phyloP scores from a whole-genome alignment of 441 rosid genomes.

The Syzygium syzygioides region DNA sequence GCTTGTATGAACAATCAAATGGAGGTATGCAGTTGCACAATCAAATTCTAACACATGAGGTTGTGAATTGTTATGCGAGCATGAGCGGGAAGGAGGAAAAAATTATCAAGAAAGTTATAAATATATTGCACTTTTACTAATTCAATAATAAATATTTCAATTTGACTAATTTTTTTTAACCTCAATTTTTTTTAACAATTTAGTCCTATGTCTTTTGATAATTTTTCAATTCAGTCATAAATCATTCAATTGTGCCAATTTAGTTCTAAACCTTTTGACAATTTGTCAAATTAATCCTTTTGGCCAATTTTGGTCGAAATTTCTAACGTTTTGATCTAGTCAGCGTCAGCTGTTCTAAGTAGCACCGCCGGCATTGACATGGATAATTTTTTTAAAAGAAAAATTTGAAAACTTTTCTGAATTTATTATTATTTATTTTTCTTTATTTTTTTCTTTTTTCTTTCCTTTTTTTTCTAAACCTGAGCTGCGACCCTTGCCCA shows the following conservation, averaged over 20 bases:
- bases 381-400: not conserved
- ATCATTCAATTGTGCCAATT: not conserved
- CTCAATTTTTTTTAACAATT: not conserved
- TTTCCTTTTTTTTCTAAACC: not conserved
- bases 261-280: not conserved
- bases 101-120: not conserved
- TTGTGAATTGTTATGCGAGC: too few relatives aligned
- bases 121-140: not conserved
- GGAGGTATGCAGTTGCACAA: too few relatives aligned
- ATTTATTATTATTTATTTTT: not conserved
- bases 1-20: not conserved
- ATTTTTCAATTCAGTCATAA: not conserved
- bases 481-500: too few relatives aligned
- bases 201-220: not conserved
- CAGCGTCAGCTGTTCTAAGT: not conserved
- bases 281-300: not conserved
- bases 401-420: too few relatives aligned
- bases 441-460: not conserved
- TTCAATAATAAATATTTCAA: not conserved
- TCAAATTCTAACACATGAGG: too few relatives aligned
- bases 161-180: not conserved
- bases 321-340: not conserved
- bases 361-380: fast-evolving
- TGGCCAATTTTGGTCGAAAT: not conserved
- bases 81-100: not conserved